Percentiles rank a stretch among this genome's conserved stretches.
These are phyloP conservation scores for Phytophthora melonis DNA, from an alignment of 352 stramenopile genomes.

Conservation along the genomic window DNA sequence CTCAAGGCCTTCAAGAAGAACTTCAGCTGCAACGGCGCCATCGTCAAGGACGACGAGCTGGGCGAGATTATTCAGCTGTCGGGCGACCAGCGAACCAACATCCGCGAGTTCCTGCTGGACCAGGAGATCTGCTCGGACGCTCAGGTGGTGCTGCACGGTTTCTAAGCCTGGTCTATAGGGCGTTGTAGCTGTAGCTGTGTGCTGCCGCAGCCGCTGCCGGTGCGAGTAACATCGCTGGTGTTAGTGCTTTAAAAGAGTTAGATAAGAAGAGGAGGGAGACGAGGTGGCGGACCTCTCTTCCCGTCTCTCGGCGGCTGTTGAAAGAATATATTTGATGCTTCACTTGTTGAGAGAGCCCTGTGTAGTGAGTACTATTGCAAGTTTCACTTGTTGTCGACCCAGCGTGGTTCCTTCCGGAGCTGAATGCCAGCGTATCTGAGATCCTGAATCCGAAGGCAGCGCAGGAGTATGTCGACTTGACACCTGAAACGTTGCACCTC, in stretches of 20 bases:
- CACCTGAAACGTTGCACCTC: constrained; percentile 6
- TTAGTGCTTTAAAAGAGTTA: constrained; percentile 31
- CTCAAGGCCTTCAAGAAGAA: constrained; percentile 99
- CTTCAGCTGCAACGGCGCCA: constrained; percentile 99
- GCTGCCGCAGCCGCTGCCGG: constrained; percentile 1
- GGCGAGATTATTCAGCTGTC: constrained; percentile 99
- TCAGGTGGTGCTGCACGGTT: constrained; percentile 98
- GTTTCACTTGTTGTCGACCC: background rate
- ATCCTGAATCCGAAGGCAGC: background rate
- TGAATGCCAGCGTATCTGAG: too few species aligned
- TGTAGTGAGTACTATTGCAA: constrained; percentile 22
- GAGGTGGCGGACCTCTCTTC: constrained; percentile 12
- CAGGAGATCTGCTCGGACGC: constrained; percentile 98
- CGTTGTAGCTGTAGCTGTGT: constrained; percentile 15
- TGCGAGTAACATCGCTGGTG: background rate
- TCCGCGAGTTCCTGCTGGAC: constrained; percentile 99
- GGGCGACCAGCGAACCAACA: constrained; percentile 99
- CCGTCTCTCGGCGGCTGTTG: constrained; percentile 32
- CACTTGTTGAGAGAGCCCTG: constrained; percentile 22
- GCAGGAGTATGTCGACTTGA: background rate
- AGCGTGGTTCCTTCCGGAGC: background rate
- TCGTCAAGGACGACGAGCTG: constrained; percentile 98
- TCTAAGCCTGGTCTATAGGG: constrained; percentile 76
- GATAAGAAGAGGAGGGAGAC: constrained; percentile 15
- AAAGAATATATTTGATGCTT: constrained; percentile 62